Conservation (phyloP, 495 filamentous ascomycete genomes). For the Aspergillus mulundensis region DNA sequence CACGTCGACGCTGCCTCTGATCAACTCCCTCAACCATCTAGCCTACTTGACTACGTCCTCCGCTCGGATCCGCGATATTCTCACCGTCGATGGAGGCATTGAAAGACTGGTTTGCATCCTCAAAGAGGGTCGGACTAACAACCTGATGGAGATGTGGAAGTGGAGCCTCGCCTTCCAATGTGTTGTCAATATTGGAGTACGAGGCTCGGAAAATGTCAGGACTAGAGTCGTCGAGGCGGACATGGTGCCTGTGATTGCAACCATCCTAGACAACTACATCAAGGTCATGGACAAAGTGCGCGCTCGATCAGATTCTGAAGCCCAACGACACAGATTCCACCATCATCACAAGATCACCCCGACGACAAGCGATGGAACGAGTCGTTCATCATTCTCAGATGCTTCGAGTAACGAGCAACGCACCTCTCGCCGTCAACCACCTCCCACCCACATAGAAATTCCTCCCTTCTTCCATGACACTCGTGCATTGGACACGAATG, state of each 20-base stretch:
- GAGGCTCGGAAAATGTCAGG: conserved; percentile 87
- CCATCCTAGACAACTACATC: conserved; percentile 98
- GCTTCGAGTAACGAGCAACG: conserved; percentile 41
- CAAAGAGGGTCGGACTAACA: conserved; percentile 91
- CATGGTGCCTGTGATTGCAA: conserved; percentile 98
- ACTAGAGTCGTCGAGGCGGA: conserved; percentile 97
- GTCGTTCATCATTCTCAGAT: conserved; percentile 35
- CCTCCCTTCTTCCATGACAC: conserved; percentile 53
- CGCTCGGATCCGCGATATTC: conserved; percentile 92
- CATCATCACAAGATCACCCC: conserved; percentile 22
- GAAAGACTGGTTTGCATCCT: conserved; percentile 95
- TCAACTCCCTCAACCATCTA: conserved; percentile 97
- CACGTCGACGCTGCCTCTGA: conserved; percentile 92
- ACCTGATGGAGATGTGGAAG: conserved; percentile 99
- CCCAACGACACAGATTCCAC: conserved; percentile 52
- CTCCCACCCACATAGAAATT: conserved; percentile 72
- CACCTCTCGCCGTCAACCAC: conserved; percentile 58
- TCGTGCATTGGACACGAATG: conserved; percentile 44
- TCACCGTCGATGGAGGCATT: conserved; percentile 96
- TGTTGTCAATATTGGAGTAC: conserved; percentile 96
- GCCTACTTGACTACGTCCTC: conserved; percentile 98
- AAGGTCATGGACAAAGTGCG: conserved; percentile 88
- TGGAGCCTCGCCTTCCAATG: conserved; percentile 99
- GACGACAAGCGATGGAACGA: conserved; percentile 22
- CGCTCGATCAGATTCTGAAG: conserved; percentile 71